Evolutionary conservation across 352 stramenopile genomes (phyloP), one percentile per base, ranked within the genome.

Genomic region (Phytophthora pistaciae): DNA sequence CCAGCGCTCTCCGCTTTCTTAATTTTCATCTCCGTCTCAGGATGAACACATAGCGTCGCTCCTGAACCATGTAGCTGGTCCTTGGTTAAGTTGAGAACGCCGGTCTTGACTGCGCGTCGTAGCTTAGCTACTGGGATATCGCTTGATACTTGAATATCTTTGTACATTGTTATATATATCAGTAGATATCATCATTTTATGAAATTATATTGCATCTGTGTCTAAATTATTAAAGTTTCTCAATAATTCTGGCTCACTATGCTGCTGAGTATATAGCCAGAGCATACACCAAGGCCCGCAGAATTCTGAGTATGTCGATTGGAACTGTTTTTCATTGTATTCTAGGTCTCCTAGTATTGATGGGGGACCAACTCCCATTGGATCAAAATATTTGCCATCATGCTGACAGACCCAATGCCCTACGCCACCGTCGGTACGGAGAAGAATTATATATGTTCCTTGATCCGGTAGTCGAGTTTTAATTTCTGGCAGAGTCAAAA

Each of bases 251-350:
- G 9, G 11, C n/a, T 14, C 2, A 54, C 27, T 54, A 3, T 54
- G 9, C 14, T 54, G 46, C 4, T 14, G 16, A 9, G 8, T 11
- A 3, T 54, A 54, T 5, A 54, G 9, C 46, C 46, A 53, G 0
- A 53, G 46, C 1, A 74, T 13, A 18, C 52, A 59, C n/a, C 25
- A 74, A 3, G 66, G 48, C 0, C 66, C 60, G 54, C 59, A 68
- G 23, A 36, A 74, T 49, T 74, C 58, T 20, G 29, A 36, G 18
- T 74, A 61, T 4, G 31, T 46, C 5, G 40, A 11, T 33, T 68
- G 60, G n/a, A 61, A 74, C 38, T 68, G 61, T 6, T 21, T 54
- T 5, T 60, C 59, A 23, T 14, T 56, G 14, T 56, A 56, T 3
- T 10, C 4, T 3, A 56, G 3, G 3, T 33, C 11, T 25, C 50